A percentile compares a stretch with the other conserved stretches of the same genome.
phyloP scores from a whole-genome alignment of 495 filamentous ascomycete genomes.

The Podospora comata region DNA sequence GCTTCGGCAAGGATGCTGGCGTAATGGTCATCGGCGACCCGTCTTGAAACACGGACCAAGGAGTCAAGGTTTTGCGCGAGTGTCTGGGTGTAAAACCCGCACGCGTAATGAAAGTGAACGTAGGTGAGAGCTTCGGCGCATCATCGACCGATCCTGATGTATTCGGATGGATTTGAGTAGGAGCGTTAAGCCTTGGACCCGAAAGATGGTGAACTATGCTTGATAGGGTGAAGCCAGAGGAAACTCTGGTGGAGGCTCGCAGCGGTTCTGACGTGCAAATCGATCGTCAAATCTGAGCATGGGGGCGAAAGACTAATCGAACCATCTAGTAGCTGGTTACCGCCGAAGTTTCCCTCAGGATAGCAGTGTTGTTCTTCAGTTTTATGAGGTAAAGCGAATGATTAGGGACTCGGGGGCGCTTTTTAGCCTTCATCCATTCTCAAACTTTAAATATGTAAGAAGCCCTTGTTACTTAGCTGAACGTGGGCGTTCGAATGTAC shows the following conservation, averaged over 20 bases:
- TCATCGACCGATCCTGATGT: constrained; percentile 73
- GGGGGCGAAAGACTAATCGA: constrained; percentile 66
- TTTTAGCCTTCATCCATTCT: constrained; percentile 72
- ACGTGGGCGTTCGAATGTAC: constrained; percentile 67
- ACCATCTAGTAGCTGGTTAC: constrained; percentile 68
- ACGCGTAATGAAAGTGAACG: constrained; percentile 69
- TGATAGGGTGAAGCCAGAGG: constrained; percentile 75
- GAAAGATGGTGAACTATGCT: constrained; percentile 68
- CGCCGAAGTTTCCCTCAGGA: constrained; percentile 73
- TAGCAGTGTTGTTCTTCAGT: constrained; percentile 68
- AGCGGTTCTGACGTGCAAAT: constrained; percentile 74
- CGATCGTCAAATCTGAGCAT: constrained; percentile 66
- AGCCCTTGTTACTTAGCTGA: constrained; percentile 67
- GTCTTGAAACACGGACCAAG: constrained; percentile 74
- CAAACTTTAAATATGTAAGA: constrained; percentile 77
- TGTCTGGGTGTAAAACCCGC: constrained; percentile 68
- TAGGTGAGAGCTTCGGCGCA: constrained; percentile 51
- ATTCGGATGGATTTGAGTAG: constrained; percentile 74
- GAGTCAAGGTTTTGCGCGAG: constrained; percentile 68
- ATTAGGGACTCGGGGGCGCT: constrained; percentile 71
- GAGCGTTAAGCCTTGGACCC: constrained; percentile 71
- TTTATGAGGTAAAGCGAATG: constrained; percentile 78
- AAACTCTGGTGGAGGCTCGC: too few relatives aligned
- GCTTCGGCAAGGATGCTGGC: constrained; percentile 56
- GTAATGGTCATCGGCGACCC: constrained; percentile 60